These are phyloP conservation scores for Periconia sp. DNA, from an alignment of 2,329 filamentous ascomycete genomes.

Conservation along the genomic window DNA sequence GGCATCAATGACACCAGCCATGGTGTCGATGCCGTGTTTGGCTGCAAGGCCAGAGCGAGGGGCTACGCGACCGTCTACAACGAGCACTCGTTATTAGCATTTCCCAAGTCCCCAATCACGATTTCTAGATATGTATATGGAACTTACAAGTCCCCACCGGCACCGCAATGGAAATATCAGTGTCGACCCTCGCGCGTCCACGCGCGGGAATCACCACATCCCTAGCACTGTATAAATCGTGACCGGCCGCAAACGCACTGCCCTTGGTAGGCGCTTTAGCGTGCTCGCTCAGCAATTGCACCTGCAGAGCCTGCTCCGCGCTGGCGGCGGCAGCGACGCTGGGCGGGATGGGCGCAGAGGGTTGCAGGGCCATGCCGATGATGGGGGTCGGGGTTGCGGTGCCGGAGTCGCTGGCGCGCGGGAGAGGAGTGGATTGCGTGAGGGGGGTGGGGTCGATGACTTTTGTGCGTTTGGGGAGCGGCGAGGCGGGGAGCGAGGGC, in stretches of 20 bases:
- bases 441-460: constrained; percentile 50
- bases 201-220: constrained; percentile 75
- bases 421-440: constrained; percentile 25
- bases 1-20: constrained; percentile 95
- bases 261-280: constrained; percentile 86
- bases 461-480: constrained; percentile 80
- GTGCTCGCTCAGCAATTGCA: constrained; percentile 83
- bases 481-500: constrained; percentile 68
- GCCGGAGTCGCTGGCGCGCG: constrained; percentile 32
- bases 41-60: constrained; percentile 87
- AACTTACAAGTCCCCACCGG: constrained; percentile 83
- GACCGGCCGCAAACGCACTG: constrained; percentile 86
- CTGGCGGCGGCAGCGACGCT: constrained; percentile 22
- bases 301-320: constrained; percentile 62
- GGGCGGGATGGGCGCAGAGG: constrained; percentile 25
- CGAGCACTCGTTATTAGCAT: background rate
- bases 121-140: no score
- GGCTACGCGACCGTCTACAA: constrained; percentile 79
- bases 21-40: constrained; percentile 95
- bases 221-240: constrained; percentile 83
- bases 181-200: constrained; percentile 85
- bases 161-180: constrained; percentile 87
- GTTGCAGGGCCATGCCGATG: constrained; percentile 18
- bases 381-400: constrained; percentile 40
- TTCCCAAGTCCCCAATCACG: no score